These are phyloP conservation scores for Pelargonium citronellum DNA, from an alignment of 441 rosid genomes.

Conservation along the genomic window DNA sequence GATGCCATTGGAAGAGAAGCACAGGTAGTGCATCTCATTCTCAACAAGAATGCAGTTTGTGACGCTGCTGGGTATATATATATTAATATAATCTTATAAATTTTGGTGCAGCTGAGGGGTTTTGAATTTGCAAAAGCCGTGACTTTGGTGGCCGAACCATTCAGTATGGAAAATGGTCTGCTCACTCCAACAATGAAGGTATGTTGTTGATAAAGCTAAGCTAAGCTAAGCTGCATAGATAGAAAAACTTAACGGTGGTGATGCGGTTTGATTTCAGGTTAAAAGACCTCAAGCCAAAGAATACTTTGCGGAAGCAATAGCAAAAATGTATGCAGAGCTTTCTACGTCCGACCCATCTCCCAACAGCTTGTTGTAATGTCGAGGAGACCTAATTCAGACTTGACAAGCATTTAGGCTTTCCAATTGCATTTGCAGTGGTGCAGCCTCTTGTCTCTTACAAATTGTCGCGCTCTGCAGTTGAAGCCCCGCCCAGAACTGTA, in stretches of 20 bases:
- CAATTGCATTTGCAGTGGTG: not conserved
- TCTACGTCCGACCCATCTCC: conserved; percentile 42
- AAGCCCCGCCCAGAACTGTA: too few species aligned
- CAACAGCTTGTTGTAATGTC: conserved; percentile 8
- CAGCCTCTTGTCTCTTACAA: too few species aligned
- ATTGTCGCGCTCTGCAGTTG: too few species aligned
- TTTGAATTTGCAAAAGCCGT: conserved; percentile 90
- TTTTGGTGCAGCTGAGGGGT: conserved; percentile 69
- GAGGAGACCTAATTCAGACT: not conserved
- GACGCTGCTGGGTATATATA: not conserved
- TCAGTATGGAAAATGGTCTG: conserved; percentile 75
- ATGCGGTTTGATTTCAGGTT: conserved; percentile 37
- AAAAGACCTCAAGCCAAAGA: conserved; percentile 96
- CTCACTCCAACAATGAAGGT: conserved; percentile 95
- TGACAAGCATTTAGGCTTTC: not conserved
- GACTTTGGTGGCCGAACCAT: conserved; percentile 76
- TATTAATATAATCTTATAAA: not conserved
- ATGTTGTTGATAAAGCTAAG: conserved; percentile 17
- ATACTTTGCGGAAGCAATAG: conserved; percentile 61
- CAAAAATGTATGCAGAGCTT: conserved; percentile 68
- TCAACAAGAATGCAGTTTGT: not conserved
- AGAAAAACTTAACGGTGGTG: conserved; percentile 26
- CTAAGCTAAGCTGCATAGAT: too few species aligned
- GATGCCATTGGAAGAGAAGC: conserved; percentile 83
- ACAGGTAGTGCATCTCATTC: conserved; percentile 43